phyloP scores from a whole-genome alignment of 1,284 basidiomycete genomes.

The Rhodotorula sp. region DNA sequence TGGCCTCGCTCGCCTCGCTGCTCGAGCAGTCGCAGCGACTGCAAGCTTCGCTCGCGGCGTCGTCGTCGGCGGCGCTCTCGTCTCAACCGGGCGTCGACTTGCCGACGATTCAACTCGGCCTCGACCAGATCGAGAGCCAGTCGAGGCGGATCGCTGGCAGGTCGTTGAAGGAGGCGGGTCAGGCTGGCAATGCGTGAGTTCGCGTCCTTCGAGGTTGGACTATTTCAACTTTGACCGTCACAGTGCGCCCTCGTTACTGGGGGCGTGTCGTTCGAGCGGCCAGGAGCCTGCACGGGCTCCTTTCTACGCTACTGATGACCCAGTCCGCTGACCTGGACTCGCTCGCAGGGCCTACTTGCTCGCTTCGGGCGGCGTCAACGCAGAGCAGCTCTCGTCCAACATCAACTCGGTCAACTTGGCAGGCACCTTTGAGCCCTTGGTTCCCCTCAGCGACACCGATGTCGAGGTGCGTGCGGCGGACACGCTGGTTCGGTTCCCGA shows the following conservation, averaged over 20 bases:
- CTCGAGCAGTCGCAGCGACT: conserved; percentile 46
- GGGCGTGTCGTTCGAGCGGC: too few relatives aligned
- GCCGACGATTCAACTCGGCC: conserved; percentile 77
- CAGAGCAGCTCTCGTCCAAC: conserved; percentile 65
- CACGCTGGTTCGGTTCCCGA: too few relatives aligned
- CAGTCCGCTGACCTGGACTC: conserved; percentile 14
- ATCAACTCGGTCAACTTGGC: conserved; percentile 79
- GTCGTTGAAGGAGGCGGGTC: conserved; percentile 23
- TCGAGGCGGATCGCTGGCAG: conserved; percentile 66
- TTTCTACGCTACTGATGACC: neutral
- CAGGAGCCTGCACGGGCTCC: conserved; percentile 16
- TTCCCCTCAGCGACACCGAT: conserved; percentile 86
- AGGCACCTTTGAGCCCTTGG: conserved; percentile 82
- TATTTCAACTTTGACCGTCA: neutral
- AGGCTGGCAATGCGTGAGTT: conserved; percentile 31
- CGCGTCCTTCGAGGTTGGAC: neutral
- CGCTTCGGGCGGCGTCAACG: conserved; percentile 86
- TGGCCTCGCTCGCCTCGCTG: conserved; percentile 38
- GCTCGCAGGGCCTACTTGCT: conserved; percentile 57
- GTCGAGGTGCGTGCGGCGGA: conserved; percentile 56
- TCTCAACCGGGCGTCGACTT: conserved; percentile 49
- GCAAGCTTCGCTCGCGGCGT: conserved; percentile 16
- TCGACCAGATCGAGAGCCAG: conserved; percentile 90
- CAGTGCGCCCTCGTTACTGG: too few relatives aligned
- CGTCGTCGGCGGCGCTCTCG: conserved; percentile 5